Evolutionary conservation across 805 yeast species (phyloP).

Genomic region (Debaryomyces castellii): DNA sequence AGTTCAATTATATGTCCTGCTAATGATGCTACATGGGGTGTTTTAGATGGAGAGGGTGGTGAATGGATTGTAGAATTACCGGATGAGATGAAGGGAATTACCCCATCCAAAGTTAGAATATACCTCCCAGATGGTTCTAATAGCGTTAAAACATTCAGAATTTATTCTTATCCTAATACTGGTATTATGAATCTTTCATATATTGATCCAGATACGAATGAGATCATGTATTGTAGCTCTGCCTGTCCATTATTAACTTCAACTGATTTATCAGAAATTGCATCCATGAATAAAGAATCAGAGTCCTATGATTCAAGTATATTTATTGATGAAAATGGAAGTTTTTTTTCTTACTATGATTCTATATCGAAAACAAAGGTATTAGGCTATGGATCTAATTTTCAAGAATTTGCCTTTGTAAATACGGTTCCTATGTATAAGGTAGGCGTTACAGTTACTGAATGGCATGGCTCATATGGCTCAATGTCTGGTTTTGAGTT

Average conservation of each 20-base stretch:
- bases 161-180: slow-evolving; percentile 73
- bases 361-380: slow-evolving; percentile 30
- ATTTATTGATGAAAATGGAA: slow-evolving; percentile 33
- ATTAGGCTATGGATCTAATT: slow-evolving; percentile 47
- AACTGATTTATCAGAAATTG: slow-evolving; percentile 29
- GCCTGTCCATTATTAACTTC: slow-evolving; percentile 72
- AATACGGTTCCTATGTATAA: slow-evolving; percentile 60
- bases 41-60: slow-evolving; percentile 50
- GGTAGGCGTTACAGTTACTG: slow-evolving; percentile 63
- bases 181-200: slow-evolving; percentile 93
- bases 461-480: slow-evolving; percentile 68
- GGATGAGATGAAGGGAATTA: slow-evolving; percentile 42
- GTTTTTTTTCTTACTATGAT: slow-evolving; percentile 35
- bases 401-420: slow-evolving; percentile 80
- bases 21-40: slow-evolving; percentile 52
- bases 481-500: slow-evolving; percentile 73
- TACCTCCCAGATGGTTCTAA: slow-evolving; percentile 56
- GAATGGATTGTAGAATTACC: slow-evolving; percentile 66
- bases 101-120: slow-evolving; percentile 72
- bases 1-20: slow-evolving; percentile 59
- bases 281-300: slow-evolving; percentile 24
- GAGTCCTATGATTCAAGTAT: slow-evolving; percentile 26
- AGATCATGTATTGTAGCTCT: slow-evolving; percentile 72
- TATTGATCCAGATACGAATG: slow-evolving; percentile 67
- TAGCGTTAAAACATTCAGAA: slow-evolving; percentile 63